A percentile compares a stretch with the other conserved stretches of the same genome.
These are phyloP conservation scores for Gossypium gossypioides DNA, from an alignment of 441 rosid genomes.

Conservation along the genomic window DNA sequence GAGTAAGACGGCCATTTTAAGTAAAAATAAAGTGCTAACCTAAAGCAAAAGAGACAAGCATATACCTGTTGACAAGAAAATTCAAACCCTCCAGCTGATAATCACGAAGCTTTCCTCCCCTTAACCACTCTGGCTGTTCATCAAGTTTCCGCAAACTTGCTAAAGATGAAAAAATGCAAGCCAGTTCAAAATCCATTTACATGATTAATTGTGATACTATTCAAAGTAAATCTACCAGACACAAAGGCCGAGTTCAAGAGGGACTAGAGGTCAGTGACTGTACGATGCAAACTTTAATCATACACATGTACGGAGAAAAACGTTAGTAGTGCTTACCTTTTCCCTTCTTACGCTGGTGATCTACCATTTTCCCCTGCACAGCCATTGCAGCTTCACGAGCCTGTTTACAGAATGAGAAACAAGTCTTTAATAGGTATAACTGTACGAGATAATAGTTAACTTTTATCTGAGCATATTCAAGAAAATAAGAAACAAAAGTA, in stretches of 20 bases:
- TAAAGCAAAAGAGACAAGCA: conserved; percentile 20
- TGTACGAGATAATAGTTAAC: background rate
- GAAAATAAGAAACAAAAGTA: background rate
- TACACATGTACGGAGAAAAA: background rate
- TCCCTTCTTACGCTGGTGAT: conserved; percentile 87
- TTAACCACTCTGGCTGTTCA: conserved; percentile 96
- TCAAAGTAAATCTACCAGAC: background rate
- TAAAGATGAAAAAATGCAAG: conserved; percentile 21
- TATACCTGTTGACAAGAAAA: conserved; percentile 93
- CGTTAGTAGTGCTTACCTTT: conserved; percentile 48
- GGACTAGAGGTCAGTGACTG: background rate
- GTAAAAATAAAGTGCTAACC: conserved; percentile 13
- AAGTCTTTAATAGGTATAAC: background rate
- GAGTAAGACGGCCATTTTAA: background rate
- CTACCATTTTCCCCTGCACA: conserved; percentile 83
- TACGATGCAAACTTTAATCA: background rate
- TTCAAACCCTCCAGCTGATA: conserved; percentile 97
- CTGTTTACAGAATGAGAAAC: conserved; percentile 30
- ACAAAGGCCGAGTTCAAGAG: background rate
- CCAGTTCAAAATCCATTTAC: conserved; percentile 1
- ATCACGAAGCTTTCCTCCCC: conserved; percentile 96
- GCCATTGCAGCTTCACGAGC: conserved; percentile 93
- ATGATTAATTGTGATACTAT: background rate
- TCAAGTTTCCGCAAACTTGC: conserved; percentile 96
- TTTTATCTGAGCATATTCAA: conserved; percentile 1